These are phyloP conservation scores for Mycena albidolilacea DNA, from an alignment of 768 basidiomycete species.

Conservation along the genomic window DNA sequence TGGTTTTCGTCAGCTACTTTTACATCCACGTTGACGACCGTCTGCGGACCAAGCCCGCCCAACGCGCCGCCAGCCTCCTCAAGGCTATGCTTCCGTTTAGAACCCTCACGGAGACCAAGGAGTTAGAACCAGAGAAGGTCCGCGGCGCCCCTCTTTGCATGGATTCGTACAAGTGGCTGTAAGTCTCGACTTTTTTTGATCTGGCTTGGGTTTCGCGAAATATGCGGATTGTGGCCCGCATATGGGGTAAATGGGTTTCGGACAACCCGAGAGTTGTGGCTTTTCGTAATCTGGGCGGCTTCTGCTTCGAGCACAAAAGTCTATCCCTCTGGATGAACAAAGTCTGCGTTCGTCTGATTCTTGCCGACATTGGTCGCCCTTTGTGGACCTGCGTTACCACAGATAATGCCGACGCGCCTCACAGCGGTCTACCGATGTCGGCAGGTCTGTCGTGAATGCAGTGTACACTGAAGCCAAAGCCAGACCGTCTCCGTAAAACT, in stretches of 20 bases:
- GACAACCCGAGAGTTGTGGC: no score
- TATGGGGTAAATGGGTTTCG: no score
- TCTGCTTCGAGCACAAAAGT: no score
- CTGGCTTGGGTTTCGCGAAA: neutral
- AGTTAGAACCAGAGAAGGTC: conserved; percentile 91
- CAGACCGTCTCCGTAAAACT: neutral
- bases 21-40: conserved; percentile 88
- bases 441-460: no score
- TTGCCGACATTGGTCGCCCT: no score
- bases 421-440: no score
- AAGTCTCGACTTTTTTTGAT: conserved; percentile 45
- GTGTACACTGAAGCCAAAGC: neutral
- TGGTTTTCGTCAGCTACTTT: conserved; percentile 95
- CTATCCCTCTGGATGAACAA: no score
- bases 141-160: conserved; percentile 87
- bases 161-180: conserved; percentile 96
- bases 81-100: conserved; percentile 92
- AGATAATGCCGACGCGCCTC: no score
- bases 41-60: conserved; percentile 66
- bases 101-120: conserved; percentile 84
- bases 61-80: conserved; percentile 85
- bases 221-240: no score
- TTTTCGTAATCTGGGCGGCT: no score
- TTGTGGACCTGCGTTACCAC: no score
- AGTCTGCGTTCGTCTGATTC: no score